Evolutionary conservation across 805 yeast genomes (phyloP).

Genomic region (Barnettozyma populi): DNA sequence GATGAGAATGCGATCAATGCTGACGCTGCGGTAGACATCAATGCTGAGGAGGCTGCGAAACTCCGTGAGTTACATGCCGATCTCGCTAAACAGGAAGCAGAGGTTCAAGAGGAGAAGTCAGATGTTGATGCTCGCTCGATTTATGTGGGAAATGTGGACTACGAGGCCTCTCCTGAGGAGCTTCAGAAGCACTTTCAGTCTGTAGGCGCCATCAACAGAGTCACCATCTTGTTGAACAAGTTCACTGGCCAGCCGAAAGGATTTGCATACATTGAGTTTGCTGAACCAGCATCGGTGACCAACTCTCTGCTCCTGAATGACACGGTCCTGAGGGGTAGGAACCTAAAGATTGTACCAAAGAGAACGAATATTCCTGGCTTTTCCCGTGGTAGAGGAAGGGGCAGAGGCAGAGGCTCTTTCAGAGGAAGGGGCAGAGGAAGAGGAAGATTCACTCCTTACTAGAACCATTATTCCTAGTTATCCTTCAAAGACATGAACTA

Average conservation of each 20-base stretch:
- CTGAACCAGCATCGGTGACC: slow-evolving; percentile 57
- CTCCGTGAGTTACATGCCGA: slow-evolving; percentile 54
- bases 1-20: background rate
- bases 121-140: slow-evolving; percentile 74
- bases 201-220: slow-evolving; percentile 72
- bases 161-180: slow-evolving; percentile 72
- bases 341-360: slow-evolving; percentile 68
- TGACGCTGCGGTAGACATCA: slow-evolving; percentile 2
- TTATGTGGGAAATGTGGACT: slow-evolving; percentile 83
- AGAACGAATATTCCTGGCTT: slow-evolving; percentile 80
- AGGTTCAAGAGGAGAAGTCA: slow-evolving; percentile 42
- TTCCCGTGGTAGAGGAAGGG: slow-evolving; percentile 41
- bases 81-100: slow-evolving; percentile 37
- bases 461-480: slow-evolving; percentile 1
- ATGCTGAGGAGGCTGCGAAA: slow-evolving; percentile 53
- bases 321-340: slow-evolving; percentile 59
- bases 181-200: slow-evolving; percentile 66
- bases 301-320: slow-evolving; percentile 66
- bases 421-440: slow-evolving; percentile 33
- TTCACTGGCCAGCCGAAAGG: slow-evolving; percentile 81
- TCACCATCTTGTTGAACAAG: slow-evolving; percentile 70
- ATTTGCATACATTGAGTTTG: slow-evolving; percentile 80
- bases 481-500: background rate
- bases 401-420: slow-evolving; percentile 41
- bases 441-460: slow-evolving; percentile 43